A percentile compares a stretch with the other conserved stretches of the same genome.
These are phyloP conservation scores for Lasiodiplodia sp. DNA, from an alignment of 2,329 filamentous ascomycete species.

Conservation along the genomic window DNA sequence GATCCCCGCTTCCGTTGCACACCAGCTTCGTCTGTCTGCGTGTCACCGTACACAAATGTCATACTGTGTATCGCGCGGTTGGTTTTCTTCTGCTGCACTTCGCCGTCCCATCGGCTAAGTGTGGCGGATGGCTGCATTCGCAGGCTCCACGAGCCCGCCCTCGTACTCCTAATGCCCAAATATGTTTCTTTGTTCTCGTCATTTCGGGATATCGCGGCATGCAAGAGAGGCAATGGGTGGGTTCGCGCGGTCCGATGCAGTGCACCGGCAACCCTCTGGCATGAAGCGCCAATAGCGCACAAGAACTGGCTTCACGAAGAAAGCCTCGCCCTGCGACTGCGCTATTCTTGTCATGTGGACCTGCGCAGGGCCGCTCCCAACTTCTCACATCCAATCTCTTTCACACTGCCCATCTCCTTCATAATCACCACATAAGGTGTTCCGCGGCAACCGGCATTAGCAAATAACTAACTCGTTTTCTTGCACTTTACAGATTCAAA, in stretches of 20 bases:
- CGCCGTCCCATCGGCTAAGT: neutral
- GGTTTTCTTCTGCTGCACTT: neutral
- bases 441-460: neutral
- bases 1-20: slow-evolving; percentile 12
- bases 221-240: neutral
- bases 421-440: neutral
- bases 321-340: neutral
- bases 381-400: neutral
- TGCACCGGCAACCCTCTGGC: neutral
- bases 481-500: slow-evolving; percentile 67
- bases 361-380: neutral
- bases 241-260: neutral
- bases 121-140: slow-evolving; percentile 3
- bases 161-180: neutral
- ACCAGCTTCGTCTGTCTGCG: slow-evolving; percentile 16
- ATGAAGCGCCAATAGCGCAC: neutral
- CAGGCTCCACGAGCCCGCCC: neutral
- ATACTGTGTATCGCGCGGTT: neutral
- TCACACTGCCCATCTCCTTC: neutral
- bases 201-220: neutral
- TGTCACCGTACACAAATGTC: neutral
- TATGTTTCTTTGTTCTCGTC: neutral
- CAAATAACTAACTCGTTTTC: neutral
- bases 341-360: neutral
- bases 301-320: neutral